phyloP scores from a whole-genome alignment of 2,329 filamentous ascomycete genomes.

The Fusarium poae region DNA sequence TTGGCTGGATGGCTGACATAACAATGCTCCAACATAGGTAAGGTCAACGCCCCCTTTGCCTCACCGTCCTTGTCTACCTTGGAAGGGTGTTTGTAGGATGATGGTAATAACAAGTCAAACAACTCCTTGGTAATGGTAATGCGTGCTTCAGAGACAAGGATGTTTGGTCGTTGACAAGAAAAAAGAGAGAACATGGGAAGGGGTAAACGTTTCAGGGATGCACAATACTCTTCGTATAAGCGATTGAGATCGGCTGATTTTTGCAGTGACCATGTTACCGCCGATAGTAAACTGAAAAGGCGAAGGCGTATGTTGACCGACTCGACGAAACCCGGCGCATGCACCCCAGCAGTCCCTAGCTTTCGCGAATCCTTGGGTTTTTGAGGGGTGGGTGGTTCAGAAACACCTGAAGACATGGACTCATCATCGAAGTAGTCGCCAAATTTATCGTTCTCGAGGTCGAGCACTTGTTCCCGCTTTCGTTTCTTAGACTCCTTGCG shows the following conservation, averaged over 20 bases:
- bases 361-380: conserved; percentile 51
- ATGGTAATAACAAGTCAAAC: conserved; percentile 60
- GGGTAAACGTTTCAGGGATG: conserved; percentile 69
- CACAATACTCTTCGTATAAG: conserved; percentile 71
- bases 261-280: conserved; percentile 62
- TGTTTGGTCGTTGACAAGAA: conserved; percentile 55
- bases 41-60: conserved; percentile 57
- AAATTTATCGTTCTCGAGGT: conserved; percentile 71
- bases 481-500: conserved; percentile 61
- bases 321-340: conserved; percentile 58
- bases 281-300: conserved; percentile 69
- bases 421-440: conserved; percentile 73
- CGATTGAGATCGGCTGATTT: conserved; percentile 59
- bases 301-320: conserved; percentile 73
- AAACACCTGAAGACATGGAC: conserved; percentile 61
- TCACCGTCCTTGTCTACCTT: conserved; percentile 56
- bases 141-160: conserved; percentile 56
- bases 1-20: conserved; percentile 77
- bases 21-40: conserved; percentile 65
- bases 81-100: conserved; percentile 57
- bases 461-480: conserved; percentile 62
- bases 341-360: conserved; percentile 38
- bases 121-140: conserved; percentile 62
- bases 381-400: conserved; percentile 61
- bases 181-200: conserved; percentile 70